Percentiles rank a stretch among this genome's conserved stretches.
These are phyloP conservation scores for Colletotrichum eleusines DNA, from an alignment of 2,329 filamentous ascomycete species.

Conservation along the genomic window DNA sequence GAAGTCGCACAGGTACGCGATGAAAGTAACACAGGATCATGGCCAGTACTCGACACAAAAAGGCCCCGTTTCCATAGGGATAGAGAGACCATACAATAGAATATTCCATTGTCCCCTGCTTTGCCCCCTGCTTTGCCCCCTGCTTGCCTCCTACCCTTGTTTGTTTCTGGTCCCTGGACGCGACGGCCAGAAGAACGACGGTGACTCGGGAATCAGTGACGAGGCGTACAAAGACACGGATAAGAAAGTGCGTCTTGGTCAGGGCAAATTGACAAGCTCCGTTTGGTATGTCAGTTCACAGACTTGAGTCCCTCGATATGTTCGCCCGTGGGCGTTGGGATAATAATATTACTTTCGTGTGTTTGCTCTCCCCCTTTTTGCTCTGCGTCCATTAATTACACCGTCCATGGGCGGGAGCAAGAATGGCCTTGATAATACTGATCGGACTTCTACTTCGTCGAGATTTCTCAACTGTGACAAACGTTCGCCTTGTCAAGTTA, in stretches of 20 bases:
- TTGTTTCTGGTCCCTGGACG: background rate
- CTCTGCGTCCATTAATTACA: background rate
- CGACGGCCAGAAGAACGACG: background rate
- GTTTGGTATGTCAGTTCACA: background rate
- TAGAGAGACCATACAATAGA: too few species aligned
- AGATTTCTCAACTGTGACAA: background rate
- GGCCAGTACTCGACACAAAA: too few species aligned
- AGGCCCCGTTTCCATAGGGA: too few species aligned
- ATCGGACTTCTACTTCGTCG: too few species aligned
- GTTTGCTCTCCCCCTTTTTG: background rate
- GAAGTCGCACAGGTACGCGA: too few species aligned
- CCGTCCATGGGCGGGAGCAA: background rate
- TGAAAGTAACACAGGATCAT: too few species aligned
- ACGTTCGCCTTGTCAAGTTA: background rate
- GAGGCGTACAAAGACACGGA: background rate
- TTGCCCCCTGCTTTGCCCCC: background rate
- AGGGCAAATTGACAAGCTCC: background rate
- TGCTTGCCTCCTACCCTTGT: too few species aligned
- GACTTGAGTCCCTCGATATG: background rate
- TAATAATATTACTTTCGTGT: too few species aligned
- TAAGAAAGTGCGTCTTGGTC: background rate
- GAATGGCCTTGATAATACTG: too few species aligned
- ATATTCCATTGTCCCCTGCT: too few species aligned
- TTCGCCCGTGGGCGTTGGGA: background rate
- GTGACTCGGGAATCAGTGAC: background rate